Conservation (phyloP, 768 basidiomycete species). For the Daedaleopsis nitida region DNA sequence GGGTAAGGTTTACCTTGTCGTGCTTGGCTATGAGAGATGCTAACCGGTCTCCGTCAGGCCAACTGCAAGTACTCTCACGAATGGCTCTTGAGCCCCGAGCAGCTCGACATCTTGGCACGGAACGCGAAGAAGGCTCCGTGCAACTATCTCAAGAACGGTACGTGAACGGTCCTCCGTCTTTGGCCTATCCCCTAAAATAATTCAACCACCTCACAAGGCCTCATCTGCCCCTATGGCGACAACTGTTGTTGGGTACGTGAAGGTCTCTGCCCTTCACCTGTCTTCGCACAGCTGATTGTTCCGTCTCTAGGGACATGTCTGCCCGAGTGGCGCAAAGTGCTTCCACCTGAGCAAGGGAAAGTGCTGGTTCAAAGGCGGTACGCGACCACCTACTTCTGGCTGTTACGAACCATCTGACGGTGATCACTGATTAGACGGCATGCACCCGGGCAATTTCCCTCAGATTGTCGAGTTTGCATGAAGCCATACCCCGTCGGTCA, state of each 20-base stretch:
- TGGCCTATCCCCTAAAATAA: not conserved
- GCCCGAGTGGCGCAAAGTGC: constrained; percentile 62
- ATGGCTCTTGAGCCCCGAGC: constrained; percentile 70
- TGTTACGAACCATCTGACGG: not conserved
- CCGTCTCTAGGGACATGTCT: constrained; percentile 57
- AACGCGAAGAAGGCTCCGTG: constrained; percentile 88
- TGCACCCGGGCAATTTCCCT: constrained; percentile 33
- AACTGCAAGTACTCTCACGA: constrained; percentile 86
- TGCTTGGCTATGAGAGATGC: not conserved
- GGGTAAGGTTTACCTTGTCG: constrained; percentile 34
- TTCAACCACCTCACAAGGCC: constrained; percentile 44
- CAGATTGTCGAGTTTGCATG: constrained; percentile 3
- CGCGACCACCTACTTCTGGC: constrained; percentile 22
- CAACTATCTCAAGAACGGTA: constrained; percentile 81
- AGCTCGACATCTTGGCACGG: constrained; percentile 66
- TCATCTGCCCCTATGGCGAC: constrained; percentile 74
- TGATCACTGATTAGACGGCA: constrained; percentile 35
- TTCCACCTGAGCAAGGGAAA: constrained; percentile 76
- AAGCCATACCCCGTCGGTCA: not conserved
- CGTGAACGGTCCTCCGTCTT: not conserved
- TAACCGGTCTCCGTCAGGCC: constrained; percentile 20
- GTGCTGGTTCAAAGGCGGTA: constrained; percentile 85
- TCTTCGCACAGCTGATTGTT: not conserved
- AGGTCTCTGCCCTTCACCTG: not conserved
- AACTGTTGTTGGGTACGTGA: constrained; percentile 65